These are phyloP conservation scores for Dorcoceras hygrometricum DNA, from an alignment of 257 asterid genomes.

Conservation along the genomic window DNA sequence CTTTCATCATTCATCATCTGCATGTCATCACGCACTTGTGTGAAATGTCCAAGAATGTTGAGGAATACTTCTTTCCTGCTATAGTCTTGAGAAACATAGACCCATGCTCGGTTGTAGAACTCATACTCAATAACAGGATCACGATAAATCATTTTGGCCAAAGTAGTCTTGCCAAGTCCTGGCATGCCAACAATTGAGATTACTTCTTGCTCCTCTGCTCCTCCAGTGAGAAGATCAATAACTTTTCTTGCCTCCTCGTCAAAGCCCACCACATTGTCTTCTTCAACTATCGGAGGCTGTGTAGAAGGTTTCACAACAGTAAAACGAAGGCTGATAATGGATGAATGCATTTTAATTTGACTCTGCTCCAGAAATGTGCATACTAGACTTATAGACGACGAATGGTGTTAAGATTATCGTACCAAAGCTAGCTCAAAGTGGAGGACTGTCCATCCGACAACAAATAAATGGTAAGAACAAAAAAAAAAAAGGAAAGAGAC, in stretches of 20 bases:
- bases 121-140: conserved; percentile 37
- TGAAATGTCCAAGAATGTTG: conserved; percentile 30
- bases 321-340: neutral
- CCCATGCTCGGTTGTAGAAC: conserved; percentile 49
- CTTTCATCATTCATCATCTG: conserved; percentile 37
- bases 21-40: conserved; percentile 29
- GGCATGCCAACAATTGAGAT: conserved; percentile 47
- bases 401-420: too few relatives aligned
- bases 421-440: too few relatives aligned
- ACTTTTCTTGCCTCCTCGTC: conserved; percentile 47
- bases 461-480: too few relatives aligned
- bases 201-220: conserved; percentile 39
- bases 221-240: conserved; percentile 30
- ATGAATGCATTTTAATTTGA: too few relatives aligned
- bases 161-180: conserved; percentile 66
- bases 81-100: conserved; percentile 49
- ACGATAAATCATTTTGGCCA: conserved; percentile 52
- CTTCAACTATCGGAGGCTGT: conserved; percentile 51
- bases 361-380: too few relatives aligned
- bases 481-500: too few relatives aligned
- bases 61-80: conserved; percentile 49
- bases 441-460: too few relatives aligned
- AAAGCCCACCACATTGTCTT: conserved; percentile 51
- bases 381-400: too few relatives aligned
- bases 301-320: neutral